Evolutionary conservation across 1,284 basidiomycete genomes (phyloP).

Genomic region (Salmacisia buchloeana): DNA sequence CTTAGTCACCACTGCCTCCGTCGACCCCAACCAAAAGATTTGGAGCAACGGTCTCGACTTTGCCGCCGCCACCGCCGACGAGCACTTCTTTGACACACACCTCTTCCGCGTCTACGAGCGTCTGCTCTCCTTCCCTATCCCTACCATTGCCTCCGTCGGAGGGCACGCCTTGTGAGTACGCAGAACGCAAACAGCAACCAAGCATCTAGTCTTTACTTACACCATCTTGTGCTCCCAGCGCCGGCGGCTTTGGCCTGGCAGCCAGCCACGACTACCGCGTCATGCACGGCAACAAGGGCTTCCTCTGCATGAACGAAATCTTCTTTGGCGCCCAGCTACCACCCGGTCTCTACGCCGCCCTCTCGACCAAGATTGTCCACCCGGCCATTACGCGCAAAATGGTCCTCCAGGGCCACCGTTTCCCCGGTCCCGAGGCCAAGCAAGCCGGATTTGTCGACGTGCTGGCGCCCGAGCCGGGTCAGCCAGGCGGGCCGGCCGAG

Average conservation of each 20-base stretch:
- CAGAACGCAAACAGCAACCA: neutral
- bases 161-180: conserved; percentile 67
- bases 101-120: conserved; percentile 55
- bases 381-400: conserved; percentile 66
- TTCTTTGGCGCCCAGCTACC: conserved; percentile 40
- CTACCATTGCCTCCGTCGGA: conserved; percentile 78
- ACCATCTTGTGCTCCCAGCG: conserved; percentile 45
- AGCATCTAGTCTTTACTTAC: neutral
- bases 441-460: conserved; percentile 65
- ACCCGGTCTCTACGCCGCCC: conserved; percentile 56
- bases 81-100: conserved; percentile 59
- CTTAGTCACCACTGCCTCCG: conserved; percentile 33
- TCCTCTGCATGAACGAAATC: conserved; percentile 84
- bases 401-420: conserved; percentile 74
- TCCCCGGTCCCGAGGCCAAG: conserved; percentile 69
- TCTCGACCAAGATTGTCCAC: conserved; percentile 65
- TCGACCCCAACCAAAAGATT: conserved; percentile 27
- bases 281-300: conserved; percentile 76
- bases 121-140: conserved; percentile 53
- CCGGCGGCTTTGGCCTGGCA: conserved; percentile 74
- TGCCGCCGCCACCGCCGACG: conserved; percentile 60
- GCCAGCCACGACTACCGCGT: conserved; percentile 82
- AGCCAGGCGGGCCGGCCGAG: conserved; percentile 56
- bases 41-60: conserved; percentile 64
- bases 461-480: conserved; percentile 58